phyloP scores from a whole-genome alignment of 2,329 filamentous ascomycete genomes.

The Claviceps fusiformis region DNA sequence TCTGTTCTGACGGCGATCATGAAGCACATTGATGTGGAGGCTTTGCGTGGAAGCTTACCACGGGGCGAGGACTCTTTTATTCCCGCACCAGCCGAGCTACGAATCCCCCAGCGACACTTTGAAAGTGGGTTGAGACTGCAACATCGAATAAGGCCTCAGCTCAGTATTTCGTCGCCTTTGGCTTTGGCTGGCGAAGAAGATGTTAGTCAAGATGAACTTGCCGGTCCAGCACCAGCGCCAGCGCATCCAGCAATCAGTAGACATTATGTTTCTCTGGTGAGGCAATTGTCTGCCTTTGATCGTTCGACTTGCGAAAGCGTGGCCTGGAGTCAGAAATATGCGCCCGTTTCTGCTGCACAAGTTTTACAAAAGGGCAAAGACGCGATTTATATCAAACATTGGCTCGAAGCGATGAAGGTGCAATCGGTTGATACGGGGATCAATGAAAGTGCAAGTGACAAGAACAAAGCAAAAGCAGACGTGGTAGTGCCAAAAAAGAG shows the following conservation, averaged over 20 bases:
- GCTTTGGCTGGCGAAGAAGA: conserved; percentile 8
- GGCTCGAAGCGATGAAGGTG: conserved; percentile 66
- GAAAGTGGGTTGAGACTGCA: conserved; percentile 44
- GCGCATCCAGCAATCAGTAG: conserved; percentile 45
- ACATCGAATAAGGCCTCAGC: conserved; percentile 29
- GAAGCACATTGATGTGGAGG: conserved; percentile 13
- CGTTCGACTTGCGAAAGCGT: conserved; percentile 57
- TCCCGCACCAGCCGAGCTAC: conserved; percentile 33
- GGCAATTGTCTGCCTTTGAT: conserved; percentile 66
- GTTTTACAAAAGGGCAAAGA: conserved; percentile 67
- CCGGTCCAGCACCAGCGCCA: conserved; percentile 8
- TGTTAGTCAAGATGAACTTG: conserved; percentile 23
- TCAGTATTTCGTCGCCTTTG: conserved; percentile 20
- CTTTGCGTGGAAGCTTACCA: conserved; percentile 16
- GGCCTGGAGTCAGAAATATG: conserved; percentile 76
- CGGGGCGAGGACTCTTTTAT: conserved; percentile 25
- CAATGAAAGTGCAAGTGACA: conserved; percentile 18
- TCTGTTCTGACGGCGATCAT: conserved; percentile 25
- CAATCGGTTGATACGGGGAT: conserved; percentile 56
- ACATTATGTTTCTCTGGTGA: conserved; percentile 46
- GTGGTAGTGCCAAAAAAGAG: conserved; percentile 37
- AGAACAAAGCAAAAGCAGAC: conserved; percentile 16
- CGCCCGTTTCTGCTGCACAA: conserved; percentile 52
- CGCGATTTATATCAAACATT: conserved; percentile 58
- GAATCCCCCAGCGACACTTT: conserved; percentile 41